phyloP scores from a whole-genome alignment of 306 rosid species.

The Begonia peltatifolia region DNA sequence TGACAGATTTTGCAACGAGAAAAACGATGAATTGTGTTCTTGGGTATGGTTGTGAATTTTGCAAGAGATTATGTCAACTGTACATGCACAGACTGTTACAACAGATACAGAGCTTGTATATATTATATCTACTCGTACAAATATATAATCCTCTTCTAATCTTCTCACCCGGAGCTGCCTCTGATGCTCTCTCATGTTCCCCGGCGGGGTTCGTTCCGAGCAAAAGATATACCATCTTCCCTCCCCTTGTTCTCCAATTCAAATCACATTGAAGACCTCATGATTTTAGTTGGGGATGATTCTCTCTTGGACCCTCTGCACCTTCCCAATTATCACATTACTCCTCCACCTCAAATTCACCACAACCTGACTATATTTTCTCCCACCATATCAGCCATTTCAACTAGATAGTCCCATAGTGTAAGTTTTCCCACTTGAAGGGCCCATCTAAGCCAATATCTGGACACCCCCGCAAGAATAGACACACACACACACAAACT shows the following conservation, averaged over 20 bases:
- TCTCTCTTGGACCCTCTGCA: neutral
- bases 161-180: too few species aligned
- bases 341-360: neutral
- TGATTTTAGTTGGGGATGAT: neutral
- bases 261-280: neutral
- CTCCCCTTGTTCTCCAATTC: neutral
- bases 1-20: too few species aligned
- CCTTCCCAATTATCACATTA: neutral
- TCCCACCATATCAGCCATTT: slow-evolving; percentile 3
- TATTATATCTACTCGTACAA: too few species aligned
- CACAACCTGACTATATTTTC: neutral
- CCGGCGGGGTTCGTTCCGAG: too few species aligned
- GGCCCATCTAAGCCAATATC: slow-evolving; percentile 56
- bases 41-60: too few species aligned
- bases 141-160: too few species aligned
- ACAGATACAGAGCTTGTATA: too few species aligned
- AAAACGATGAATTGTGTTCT: too few species aligned
- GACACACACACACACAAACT: slow-evolving; percentile 84
- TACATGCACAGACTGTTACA: too few species aligned
- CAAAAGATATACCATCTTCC: too few species aligned
- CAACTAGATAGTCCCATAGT: slow-evolving; percentile 46
- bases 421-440: slow-evolving; percentile 77
- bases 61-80: too few species aligned
- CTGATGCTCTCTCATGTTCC: too few species aligned
- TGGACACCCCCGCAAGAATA: slow-evolving; percentile 66